Conservation (phyloP, 2,329 filamentous ascomycete genomes). For the Tolypocladium ophioglossoides region DNA sequence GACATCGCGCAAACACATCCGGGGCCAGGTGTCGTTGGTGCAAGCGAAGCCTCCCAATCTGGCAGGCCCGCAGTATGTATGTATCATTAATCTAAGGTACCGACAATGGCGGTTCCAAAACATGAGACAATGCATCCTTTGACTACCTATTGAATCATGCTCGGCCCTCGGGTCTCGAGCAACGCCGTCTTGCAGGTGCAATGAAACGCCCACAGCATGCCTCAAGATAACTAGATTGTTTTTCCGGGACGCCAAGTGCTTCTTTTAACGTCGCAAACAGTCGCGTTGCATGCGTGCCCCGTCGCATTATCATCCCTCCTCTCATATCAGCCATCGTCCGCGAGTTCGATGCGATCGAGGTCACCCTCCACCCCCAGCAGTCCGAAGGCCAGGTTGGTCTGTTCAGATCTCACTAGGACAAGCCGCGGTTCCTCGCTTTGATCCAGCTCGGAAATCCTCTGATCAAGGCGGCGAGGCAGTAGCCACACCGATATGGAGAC, state of each 20-base stretch:
- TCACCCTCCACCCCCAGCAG: slow-evolving; percentile 70
- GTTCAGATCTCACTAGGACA: slow-evolving; percentile 50
- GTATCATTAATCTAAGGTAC: not conserved
- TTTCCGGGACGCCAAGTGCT: not conserved
- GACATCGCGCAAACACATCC: not conserved
- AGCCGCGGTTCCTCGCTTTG: slow-evolving; percentile 34
- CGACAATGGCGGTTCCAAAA: not conserved
- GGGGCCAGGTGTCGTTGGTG: not conserved
- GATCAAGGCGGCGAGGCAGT: slow-evolving; percentile 39
- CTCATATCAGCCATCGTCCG: slow-evolving; percentile 20
- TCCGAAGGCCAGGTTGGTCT: slow-evolving; percentile 67
- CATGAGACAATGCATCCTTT: not conserved
- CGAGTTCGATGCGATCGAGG: slow-evolving; percentile 50
- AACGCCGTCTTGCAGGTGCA: not conserved
- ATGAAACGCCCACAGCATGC: not conserved
- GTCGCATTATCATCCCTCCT: not conserved
- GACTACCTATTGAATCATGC: not conserved
- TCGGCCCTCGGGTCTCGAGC: not conserved
- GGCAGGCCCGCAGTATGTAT: not conserved
- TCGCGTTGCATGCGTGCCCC: not conserved
- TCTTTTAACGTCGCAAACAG: not conserved
- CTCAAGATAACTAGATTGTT: not conserved
- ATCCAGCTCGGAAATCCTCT: slow-evolving; percentile 36
- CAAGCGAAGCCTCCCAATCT: not conserved
- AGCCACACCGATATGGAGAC: slow-evolving; percentile 34